Conservation (phyloP, 176 grass and related monocot genomes). For the Triticum timopheevii region DNA sequence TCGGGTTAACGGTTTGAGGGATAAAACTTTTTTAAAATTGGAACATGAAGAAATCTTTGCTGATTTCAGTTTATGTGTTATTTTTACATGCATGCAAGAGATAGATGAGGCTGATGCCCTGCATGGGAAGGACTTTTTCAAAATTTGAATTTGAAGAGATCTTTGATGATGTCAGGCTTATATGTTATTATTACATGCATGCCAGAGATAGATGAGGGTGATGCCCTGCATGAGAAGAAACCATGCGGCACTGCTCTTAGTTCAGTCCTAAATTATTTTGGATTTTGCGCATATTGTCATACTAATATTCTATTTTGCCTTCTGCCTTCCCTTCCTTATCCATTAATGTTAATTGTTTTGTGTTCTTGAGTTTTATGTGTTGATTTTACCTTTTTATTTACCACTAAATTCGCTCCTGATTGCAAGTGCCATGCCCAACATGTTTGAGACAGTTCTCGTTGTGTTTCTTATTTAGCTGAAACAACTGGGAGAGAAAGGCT, state of each 20-base stretch:
- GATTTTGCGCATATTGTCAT: not conserved
- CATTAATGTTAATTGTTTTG: not conserved
- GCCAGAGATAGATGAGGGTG: not conserved
- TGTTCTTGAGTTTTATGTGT: not conserved
- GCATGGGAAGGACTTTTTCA: too few relatives aligned
- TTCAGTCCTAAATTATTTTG: conserved; percentile 20
- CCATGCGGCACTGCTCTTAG: not conserved
- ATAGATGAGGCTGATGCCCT: not conserved
- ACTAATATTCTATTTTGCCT: not conserved
- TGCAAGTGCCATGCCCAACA: not conserved
- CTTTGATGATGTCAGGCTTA: not conserved
- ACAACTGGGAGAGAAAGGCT: conserved; percentile 70
- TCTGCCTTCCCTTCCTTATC: not conserved
- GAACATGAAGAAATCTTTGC: not conserved
- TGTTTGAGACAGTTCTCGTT: not conserved
- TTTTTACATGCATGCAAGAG: not conserved
- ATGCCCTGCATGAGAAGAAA: not conserved
- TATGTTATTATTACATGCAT: not conserved
- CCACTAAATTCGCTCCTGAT: conserved; percentile 1
- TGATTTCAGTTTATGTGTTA: not conserved
- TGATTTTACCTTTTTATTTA: conserved; percentile 6
- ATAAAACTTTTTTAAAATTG: not conserved
- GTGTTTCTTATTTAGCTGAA: conserved; percentile 51
- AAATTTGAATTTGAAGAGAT: not conserved
- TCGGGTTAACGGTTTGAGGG: not conserved